Conservation (phyloP, 2,329 filamentous ascomycete species). For the Cercospora sesami region DNA sequence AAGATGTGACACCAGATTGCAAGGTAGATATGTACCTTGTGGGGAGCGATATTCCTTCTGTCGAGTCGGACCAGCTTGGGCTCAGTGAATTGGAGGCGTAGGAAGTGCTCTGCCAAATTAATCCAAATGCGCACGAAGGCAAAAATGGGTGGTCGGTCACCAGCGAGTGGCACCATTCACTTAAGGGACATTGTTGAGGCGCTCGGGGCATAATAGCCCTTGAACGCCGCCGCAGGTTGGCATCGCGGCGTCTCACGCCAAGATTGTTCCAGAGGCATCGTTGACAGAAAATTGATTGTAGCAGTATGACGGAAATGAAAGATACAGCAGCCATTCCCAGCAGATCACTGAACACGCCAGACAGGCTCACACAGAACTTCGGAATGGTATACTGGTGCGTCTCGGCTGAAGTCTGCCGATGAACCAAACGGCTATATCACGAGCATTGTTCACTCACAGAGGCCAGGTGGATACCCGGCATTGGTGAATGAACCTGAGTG, state of each 20-base stretch:
- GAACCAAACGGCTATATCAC: too few species aligned
- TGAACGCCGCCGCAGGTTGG: not conserved
- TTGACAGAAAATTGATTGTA: not conserved
- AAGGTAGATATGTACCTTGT: not conserved
- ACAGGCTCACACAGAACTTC: not conserved
- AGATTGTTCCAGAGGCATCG: not conserved
- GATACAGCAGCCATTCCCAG: not conserved
- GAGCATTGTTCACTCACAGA: not conserved
- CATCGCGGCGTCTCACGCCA: not conserved
- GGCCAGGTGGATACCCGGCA: not conserved
- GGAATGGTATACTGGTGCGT: too few species aligned
- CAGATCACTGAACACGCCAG: not conserved
- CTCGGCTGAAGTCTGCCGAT: too few species aligned
- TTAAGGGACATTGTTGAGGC: too few species aligned
- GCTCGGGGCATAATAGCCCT: too few species aligned
- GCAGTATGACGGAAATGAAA: not conserved
- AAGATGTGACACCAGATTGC: not conserved
- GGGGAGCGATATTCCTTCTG: not conserved
- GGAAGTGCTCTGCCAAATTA: too few species aligned
- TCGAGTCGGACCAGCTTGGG: not conserved
- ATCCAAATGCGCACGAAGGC: too few species aligned
- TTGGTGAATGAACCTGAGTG: not conserved
- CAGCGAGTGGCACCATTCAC: too few species aligned
- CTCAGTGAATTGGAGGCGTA: not conserved
- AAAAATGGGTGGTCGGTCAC: too few species aligned